Evolutionary conservation across 345 rosid genomes (phyloP).

Genomic region (Melaleuca alternifolia): DNA sequence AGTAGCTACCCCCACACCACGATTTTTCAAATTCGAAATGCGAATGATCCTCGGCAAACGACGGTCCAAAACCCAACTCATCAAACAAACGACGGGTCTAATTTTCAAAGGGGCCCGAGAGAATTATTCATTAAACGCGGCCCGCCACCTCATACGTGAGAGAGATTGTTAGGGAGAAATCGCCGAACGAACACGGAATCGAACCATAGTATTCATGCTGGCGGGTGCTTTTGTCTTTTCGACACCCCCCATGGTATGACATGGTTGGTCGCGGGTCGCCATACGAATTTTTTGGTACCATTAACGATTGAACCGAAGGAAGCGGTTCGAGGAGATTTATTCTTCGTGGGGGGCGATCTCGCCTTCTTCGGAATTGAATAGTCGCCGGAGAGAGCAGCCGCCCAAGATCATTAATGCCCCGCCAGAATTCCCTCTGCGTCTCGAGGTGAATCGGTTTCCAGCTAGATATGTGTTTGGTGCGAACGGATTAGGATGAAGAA

Average conservation of each 20-base stretch:
- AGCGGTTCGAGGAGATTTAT: not conserved
- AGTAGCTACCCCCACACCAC: not conserved
- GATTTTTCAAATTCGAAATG: not conserved
- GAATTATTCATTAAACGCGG: rapidly evolving
- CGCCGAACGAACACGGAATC: rapidly evolving
- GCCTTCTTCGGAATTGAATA: not conserved
- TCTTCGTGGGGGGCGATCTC: not conserved
- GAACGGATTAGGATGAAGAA: not conserved
- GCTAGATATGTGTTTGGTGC: not conserved
- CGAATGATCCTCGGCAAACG: not conserved
- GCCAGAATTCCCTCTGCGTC: not conserved
- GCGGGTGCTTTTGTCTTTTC: not conserved
- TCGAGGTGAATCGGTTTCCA: not conserved
- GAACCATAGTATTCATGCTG: not conserved
- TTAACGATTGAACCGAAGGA: not conserved
- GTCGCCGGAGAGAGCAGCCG: not conserved
- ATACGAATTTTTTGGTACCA: not conserved
- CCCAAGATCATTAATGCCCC: not conserved
- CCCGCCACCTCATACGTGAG: rapidly evolving
- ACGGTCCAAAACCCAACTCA: too few species aligned
- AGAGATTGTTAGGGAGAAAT: not conserved
- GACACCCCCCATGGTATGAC: not conserved
- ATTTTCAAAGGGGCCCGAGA: not conserved
- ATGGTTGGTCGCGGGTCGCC: not conserved
- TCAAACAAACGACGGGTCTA: not conserved